These are phyloP conservation scores for Tetraselmis chui DNA, from an alignment of 139 green algal species.

Conservation along the genomic window DNA sequence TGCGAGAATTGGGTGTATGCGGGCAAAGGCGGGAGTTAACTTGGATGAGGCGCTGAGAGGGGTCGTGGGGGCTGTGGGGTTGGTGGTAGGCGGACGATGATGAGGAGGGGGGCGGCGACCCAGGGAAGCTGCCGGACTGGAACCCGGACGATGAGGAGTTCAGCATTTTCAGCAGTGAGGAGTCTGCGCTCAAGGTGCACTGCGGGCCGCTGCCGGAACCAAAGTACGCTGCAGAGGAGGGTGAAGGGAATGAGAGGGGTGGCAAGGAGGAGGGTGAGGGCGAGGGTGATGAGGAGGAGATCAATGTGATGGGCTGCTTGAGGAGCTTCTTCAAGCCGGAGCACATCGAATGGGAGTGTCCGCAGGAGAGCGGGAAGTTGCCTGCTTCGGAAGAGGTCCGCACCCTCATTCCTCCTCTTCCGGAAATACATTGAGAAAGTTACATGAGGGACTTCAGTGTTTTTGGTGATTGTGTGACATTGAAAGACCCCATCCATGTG, in stretches of 20 bases:
- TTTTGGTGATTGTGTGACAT: no score
- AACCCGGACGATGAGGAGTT: background rate
- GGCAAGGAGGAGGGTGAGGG: background rate
- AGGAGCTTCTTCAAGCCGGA: constrained; percentile 43
- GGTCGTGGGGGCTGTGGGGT: no score
- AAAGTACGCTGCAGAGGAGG: background rate
- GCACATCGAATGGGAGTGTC: constrained; percentile 41
- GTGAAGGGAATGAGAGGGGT: background rate
- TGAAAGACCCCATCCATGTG: no score
- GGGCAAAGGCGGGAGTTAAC: no score
- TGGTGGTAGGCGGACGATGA: background rate
- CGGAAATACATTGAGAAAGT: no score
- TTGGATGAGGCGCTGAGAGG: no score
- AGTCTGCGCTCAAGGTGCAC: background rate
- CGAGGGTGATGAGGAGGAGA: background rate
- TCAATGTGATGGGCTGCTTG: constrained; percentile 25
- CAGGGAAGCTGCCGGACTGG: background rate
- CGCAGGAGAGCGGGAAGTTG: constrained; percentile 17
- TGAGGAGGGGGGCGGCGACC: background rate
- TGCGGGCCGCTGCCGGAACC: background rate
- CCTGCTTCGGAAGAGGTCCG: no score
- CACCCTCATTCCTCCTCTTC: no score
- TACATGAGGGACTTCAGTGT: no score
- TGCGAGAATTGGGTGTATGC: no score
- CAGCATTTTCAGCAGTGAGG: background rate